phyloP scores from a whole-genome alignment of 192 early-diverging fungal species.

The Phlyctochytrium bullatum region DNA sequence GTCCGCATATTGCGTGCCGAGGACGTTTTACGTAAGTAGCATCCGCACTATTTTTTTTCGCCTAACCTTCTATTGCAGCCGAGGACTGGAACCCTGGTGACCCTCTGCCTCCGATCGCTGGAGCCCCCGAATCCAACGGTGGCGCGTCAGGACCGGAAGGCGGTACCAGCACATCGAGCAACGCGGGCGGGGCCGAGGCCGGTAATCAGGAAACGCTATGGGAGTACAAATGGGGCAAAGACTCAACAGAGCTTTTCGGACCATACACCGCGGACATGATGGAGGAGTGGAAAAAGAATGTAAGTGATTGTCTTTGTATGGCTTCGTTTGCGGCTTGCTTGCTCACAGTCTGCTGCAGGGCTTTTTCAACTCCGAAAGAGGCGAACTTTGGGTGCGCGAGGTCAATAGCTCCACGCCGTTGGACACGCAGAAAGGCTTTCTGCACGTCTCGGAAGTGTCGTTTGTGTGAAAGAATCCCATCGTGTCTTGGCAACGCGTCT shows the following conservation, averaged over 20 bases:
- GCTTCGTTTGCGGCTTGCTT: neutral
- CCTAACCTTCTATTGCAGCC: neutral
- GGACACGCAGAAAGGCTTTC: slow-evolving; percentile 16
- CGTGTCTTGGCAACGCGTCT: no score
- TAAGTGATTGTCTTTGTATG: slow-evolving; percentile 1
- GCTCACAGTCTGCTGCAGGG: neutral
- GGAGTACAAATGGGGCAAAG: slow-evolving; percentile 28
- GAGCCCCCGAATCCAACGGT: neutral
- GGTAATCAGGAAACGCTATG: slow-evolving; percentile 12
- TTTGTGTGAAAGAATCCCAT: no score
- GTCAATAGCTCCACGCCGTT: slow-evolving; percentile 17
- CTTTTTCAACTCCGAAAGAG: slow-evolving; percentile 1
- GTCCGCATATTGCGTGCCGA: slow-evolving; percentile 37
- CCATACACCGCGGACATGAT: slow-evolving; percentile 27
- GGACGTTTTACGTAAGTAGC: slow-evolving; percentile 25
- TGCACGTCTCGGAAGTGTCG: slow-evolving; percentile 6
- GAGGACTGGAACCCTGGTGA: slow-evolving; percentile 47
- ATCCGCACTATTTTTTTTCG: neutral
- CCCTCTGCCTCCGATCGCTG: slow-evolving; percentile 11
- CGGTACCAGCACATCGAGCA: no score
- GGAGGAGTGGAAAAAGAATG: slow-evolving; percentile 22
- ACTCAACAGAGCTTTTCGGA: slow-evolving; percentile 25
- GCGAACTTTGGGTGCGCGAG: slow-evolving; percentile 16
- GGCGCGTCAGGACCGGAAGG: no score
- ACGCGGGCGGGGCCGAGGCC: neutral